Base-by-base conservation (phyloP, 371 early-diverging fungal genomes). In the Syncephalastrum monosporum region DNA sequence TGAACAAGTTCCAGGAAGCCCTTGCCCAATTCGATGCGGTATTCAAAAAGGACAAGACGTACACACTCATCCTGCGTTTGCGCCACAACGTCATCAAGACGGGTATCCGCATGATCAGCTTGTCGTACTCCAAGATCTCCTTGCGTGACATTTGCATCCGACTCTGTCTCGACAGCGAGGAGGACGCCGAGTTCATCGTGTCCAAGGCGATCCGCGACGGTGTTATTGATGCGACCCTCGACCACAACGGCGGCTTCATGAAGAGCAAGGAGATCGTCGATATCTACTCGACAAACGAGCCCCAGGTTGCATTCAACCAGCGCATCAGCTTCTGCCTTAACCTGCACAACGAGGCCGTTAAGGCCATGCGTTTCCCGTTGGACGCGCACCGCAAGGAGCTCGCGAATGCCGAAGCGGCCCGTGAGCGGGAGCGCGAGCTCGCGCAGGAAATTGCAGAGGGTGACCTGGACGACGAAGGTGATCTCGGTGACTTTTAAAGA, bases 71-170 rank as follows among this genome's bases (percentile, higher is more conserved):
- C 58, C 74, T 94, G 53, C 92, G 97, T 66, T 79, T 98, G 47
- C 95, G 97, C 50, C 98, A 98, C 77, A 97, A 97, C 70, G 99
- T 98, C 54, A 97, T 98, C 83, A 97, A 96, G 85, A 90, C 99
- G 3, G 99, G 98, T 50, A 90, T 98, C 55, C 91, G 97, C 47
- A 93, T 91, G 90, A 94, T 98, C 71, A 89, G 90, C 71, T 65
- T 94, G 54, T 89, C 96, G 3, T 98, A 98, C 74, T 93, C 96
- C 17, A 90, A 92, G 54, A 97, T 98, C 59, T 92, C 96, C n/a
- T 79, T 98, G 61, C 76, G 92, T 24, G 99, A 98, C 61, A 95
- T 98, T 52, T 96, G 97, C 75, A 74, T 95, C 65, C 95, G 95
- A 75, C 82, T 98, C 59, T 94, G 95, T 59, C 69, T 98, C 71